phyloP scores from a whole-genome alignment of 2,329 filamentous ascomycete genomes.

The Didymella sp. region DNA sequence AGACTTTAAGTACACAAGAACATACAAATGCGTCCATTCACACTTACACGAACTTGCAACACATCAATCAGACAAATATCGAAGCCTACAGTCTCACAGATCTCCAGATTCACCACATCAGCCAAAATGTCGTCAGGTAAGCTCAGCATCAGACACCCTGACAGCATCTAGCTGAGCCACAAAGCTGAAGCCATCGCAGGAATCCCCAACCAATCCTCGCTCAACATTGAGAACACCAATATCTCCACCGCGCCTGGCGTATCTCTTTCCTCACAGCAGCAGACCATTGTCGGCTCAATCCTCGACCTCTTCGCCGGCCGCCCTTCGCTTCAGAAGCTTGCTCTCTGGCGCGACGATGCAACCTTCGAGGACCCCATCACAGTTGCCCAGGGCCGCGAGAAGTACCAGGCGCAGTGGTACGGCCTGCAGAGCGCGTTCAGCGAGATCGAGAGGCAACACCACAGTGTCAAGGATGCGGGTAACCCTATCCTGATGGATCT shows the following conservation, averaged over 20 bases:
- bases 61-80: conserved; percentile 24
- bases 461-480: conserved; percentile 61
- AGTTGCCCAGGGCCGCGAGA: conserved; percentile 62
- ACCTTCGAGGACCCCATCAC: conserved; percentile 67
- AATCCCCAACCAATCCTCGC: conserved; percentile 19
- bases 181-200: conserved; percentile 19
- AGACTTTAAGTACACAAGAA: neutral
- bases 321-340: conserved; percentile 65
- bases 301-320: conserved; percentile 69
- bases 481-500: conserved; percentile 67
- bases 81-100: conserved; percentile 28
- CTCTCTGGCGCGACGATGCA: conserved; percentile 65
- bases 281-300: conserved; percentile 63
- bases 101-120: conserved; percentile 21
- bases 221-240: conserved; percentile 62
- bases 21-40: conserved; percentile 30
- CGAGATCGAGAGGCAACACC: conserved; percentile 63
- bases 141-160: neutral
- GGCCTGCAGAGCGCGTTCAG: conserved; percentile 65
- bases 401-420: conserved; percentile 64
- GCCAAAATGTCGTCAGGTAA: conserved; percentile 44
- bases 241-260: conserved; percentile 62
- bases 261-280: conserved; percentile 58
- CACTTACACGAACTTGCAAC: conserved; percentile 22
- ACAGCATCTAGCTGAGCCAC: neutral